Evolutionary conservation across 371 early-diverging fungal species (phyloP), one percentile per base, ranked within the genome.

Genomic region (Scutellospora calospora): DNA sequence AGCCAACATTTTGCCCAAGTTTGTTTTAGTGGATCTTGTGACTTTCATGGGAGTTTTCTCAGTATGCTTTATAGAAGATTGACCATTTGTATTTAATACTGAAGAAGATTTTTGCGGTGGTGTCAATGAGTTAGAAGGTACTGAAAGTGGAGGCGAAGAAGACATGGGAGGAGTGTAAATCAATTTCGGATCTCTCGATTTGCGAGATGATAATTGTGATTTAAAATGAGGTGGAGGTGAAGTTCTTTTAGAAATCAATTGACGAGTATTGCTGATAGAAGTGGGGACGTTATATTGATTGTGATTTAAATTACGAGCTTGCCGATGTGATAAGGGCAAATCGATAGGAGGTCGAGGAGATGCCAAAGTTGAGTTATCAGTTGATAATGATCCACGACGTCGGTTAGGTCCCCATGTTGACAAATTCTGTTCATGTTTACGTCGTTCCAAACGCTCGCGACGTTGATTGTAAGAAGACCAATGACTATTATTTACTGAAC

Each of bases 391-490:
- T 41, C 57, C 79, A 41, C 79, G 79, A 69, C 71, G 79, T 22
- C 71, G 29, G 18, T 79, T 41, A 27, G 38, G 29, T 8, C 31
- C 25, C 52, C 29, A 57, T 20, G 20, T 6, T 27, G 38, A 33
- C 31, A 51, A 52, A 2, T 29, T 27, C n/a, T 69, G 29, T 54
- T 79, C 69, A 14, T 79, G 65, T 69, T 79, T 79, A 27, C 79
- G 52, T 33, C 60, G 63, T 55, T 79, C 79, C 20, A 79, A 38
- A 41, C 79, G 79, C n/a, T 79, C 79, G 25, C 79, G 79, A 55
- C 79, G 79, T 69, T 68, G 79, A 18, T 79, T 66, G 31, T 68
- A 79, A 6, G 79, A 79, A 69, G 33, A 18, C 79, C 79, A 79
- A 79, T 79, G 79, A 20, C 41, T 52, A 38, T 79, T 79, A 59